phyloP scores from a whole-genome alignment of 2,329 filamentous ascomycete species.

The Apiospora kogelbergensis region DNA sequence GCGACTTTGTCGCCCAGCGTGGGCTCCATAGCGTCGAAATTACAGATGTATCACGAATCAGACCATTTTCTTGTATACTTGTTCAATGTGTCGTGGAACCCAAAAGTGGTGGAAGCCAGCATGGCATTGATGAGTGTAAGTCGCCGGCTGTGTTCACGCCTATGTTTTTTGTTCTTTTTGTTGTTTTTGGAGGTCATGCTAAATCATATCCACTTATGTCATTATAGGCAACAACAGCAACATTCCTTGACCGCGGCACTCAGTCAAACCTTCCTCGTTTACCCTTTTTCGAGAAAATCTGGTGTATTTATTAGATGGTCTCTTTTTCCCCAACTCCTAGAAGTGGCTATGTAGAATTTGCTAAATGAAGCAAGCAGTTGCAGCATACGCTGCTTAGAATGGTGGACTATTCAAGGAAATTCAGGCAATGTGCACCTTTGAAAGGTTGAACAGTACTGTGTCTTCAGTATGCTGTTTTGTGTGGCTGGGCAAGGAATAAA shows the following conservation, averaged over 20 bases:
- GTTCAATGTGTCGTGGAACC: not conserved
- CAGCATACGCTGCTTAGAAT: not conserved
- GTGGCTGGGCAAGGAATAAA: not conserved
- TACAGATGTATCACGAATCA: not conserved
- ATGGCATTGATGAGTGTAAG: not conserved
- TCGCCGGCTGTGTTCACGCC: not conserved
- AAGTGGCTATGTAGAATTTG: not conserved
- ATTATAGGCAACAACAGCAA: not conserved
- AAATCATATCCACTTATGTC: not conserved
- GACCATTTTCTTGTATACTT: not conserved
- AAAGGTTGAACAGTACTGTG: not conserved
- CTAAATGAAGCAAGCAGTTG: not conserved
- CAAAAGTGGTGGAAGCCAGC: too few species aligned
- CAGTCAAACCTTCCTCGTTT: not conserved
- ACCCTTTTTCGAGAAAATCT: not conserved
- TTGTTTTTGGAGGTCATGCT: not conserved
- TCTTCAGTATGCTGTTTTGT: not conserved
- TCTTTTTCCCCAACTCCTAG: not conserved
- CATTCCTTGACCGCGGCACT: not conserved
- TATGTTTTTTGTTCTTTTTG: not conserved
- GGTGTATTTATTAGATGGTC: not conserved
- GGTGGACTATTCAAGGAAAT: not conserved
- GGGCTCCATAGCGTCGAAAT: constrained; percentile 22
- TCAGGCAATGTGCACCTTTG: not conserved
- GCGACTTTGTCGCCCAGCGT: constrained; percentile 42